A percentile compares a stretch with the other conserved stretches of the same genome.
These are phyloP conservation scores for Dinochytrium kinnereticum DNA, from an alignment of 371 early-diverging fungal genomes.

Conservation along the genomic window DNA sequence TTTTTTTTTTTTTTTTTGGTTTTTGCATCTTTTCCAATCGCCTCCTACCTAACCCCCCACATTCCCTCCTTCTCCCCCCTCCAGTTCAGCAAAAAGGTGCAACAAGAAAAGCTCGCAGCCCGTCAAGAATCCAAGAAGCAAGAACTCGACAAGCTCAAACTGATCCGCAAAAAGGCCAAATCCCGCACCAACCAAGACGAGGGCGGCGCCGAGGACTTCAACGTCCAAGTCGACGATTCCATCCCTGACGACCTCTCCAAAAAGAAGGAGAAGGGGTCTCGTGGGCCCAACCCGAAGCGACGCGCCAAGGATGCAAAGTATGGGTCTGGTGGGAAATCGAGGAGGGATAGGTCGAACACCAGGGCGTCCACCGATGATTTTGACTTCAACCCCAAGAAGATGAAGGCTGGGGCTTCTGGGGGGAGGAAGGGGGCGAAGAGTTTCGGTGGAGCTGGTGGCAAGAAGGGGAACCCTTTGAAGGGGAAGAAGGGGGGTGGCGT, in stretches of 20 bases:
- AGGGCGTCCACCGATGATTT: slow-evolving; percentile 77
- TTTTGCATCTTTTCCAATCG: too few species aligned
- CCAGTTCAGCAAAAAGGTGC: slow-evolving; percentile 94
- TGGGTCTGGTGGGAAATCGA: slow-evolving; percentile 89
- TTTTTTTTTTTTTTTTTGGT: too few species aligned
- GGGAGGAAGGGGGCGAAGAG: slow-evolving; percentile 16
- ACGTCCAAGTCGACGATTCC: slow-evolving; percentile 63
- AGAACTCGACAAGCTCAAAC: slow-evolving; percentile 85
- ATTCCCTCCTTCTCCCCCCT: neutral
- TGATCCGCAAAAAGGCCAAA: slow-evolving; percentile 83
- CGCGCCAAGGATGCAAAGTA: slow-evolving; percentile 72
- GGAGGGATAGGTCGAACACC: slow-evolving; percentile 79
- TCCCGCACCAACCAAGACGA: slow-evolving; percentile 68
- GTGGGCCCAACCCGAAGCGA: slow-evolving; percentile 48
- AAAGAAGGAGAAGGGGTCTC: slow-evolving; percentile 38
- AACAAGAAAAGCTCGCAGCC: slow-evolving; percentile 84
- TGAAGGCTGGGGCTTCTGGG: slow-evolving; percentile 52
- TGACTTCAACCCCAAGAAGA: slow-evolving; percentile 68
- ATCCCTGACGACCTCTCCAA: slow-evolving; percentile 8
- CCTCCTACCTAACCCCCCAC: neutral
- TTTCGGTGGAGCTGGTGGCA: neutral
- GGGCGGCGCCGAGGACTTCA: slow-evolving; percentile 79
- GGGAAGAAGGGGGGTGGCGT: slow-evolving; percentile 3
- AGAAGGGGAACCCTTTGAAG: neutral
- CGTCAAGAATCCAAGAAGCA: slow-evolving; percentile 81